Percentiles rank a stretch among this genome's conserved stretches.
These are phyloP conservation scores for Sugiyamaella valdiviana DNA, from an alignment of 805 yeast genomes.

Conservation along the genomic window DNA sequence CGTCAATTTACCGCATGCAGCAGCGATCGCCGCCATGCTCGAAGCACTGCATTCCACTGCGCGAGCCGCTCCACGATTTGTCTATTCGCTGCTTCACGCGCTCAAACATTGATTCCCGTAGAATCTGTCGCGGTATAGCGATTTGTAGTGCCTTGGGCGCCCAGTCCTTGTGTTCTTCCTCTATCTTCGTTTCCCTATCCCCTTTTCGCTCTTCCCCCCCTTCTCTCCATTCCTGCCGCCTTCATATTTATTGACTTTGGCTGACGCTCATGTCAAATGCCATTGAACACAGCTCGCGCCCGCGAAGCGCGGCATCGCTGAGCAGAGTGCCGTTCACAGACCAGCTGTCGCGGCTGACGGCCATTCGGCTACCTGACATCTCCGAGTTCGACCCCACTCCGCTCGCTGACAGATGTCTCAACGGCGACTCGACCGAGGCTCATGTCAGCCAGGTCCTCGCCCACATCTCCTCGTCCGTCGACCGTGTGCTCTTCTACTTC, in stretches of 20 bases:
- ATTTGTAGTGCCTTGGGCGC: no score
- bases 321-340: constrained; percentile 12
- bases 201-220: no score
- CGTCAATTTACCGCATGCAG: not conserved
- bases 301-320: constrained; percentile 9
- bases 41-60: not conserved
- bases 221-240: no score
- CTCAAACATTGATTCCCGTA: no score
- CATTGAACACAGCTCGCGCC: no score
- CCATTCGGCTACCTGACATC: constrained; percentile 5
- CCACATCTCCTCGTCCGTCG: constrained; percentile 12
- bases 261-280: no score
- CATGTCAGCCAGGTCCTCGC: not conserved
- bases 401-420: not conserved
- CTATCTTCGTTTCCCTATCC: no score
- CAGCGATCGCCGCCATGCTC: not conserved
- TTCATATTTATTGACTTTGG: no score
- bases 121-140: no score
- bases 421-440: not conserved
- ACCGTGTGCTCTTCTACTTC: constrained; percentile 17
- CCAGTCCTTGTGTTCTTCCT: no score
- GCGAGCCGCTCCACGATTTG: not conserved
- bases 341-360: constrained; percentile 11
- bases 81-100: no score
- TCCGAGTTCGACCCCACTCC: not conserved